Evolutionary conservation across 2,329 filamentous ascomycete genomes (phyloP).

Genomic region (Trichoderma sp.): DNA sequence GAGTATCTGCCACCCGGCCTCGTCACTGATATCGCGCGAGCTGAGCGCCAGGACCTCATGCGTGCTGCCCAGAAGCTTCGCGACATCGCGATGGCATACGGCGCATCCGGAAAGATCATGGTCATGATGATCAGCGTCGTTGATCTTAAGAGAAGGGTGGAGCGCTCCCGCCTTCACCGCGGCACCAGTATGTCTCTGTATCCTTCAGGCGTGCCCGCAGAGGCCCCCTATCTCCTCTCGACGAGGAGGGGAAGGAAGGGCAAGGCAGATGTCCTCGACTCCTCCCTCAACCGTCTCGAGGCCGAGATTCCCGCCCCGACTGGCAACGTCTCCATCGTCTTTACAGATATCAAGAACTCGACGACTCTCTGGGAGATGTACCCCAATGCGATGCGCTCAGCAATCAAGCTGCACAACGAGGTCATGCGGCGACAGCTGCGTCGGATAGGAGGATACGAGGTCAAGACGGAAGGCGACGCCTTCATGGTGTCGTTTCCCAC

Average conservation of each 20-base stretch:
- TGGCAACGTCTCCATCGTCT: conserved; percentile 89
- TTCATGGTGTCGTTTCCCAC: conserved; percentile 99
- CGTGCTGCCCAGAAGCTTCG: conserved; percentile 90
- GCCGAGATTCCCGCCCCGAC: conserved; percentile 89
- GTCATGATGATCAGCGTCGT: conserved; percentile 97
- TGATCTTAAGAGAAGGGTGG: conserved; percentile 80
- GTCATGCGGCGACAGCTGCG: conserved; percentile 92
- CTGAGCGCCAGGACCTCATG: conserved; percentile 89
- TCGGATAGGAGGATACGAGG: conserved; percentile 94
- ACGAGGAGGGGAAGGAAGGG: conserved; percentile 66
- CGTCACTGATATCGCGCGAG: conserved; percentile 86
- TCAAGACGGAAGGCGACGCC: conserved; percentile 98
- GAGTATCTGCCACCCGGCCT: conserved; percentile 89
- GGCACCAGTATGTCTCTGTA: conserved; percentile 86
- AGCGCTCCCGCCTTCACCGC: conserved; percentile 71
- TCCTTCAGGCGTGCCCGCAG: conserved; percentile 72
- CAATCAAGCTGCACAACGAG: conserved; percentile 97
- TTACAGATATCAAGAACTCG: conserved; percentile 99
- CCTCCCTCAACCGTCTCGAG: conserved; percentile 81
- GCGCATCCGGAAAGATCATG: conserved; percentile 93
- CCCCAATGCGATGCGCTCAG: conserved; percentile 91
- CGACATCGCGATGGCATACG: conserved; percentile 93
- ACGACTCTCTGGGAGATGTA: conserved; percentile 96
- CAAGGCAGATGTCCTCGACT: conserved; percentile 73
- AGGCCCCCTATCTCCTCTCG: conserved; percentile 61